phyloP scores from a whole-genome alignment of 768 basidiomycete genomes.

The Termitomyces sp. region DNA sequence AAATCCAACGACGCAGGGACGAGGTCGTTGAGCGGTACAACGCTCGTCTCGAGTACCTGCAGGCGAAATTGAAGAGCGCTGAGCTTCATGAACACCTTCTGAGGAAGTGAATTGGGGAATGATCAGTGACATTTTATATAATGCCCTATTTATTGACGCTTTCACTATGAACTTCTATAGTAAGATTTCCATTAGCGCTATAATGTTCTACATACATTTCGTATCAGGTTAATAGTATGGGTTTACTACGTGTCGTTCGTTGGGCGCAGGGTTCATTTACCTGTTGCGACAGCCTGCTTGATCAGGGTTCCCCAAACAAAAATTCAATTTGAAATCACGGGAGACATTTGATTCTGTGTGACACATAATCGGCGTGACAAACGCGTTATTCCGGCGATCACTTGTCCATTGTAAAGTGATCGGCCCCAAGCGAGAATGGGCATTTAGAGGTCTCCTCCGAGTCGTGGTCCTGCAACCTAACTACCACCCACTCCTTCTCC shows the following conservation, averaged over 20 bases:
- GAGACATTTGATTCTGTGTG: slow-evolving; percentile 11
- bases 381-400: slow-evolving; percentile 1
- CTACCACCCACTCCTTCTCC: neutral
- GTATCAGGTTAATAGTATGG: neutral
- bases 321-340: too few species aligned
- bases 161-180: neutral
- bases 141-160: neutral
- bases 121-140: too few species aligned
- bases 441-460: slow-evolving; percentile 1
- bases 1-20: slow-evolving; percentile 57
- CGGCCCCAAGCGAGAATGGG: slow-evolving; percentile 1
- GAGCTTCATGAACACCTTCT: slow-evolving; percentile 54
- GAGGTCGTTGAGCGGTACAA: slow-evolving; percentile 69
- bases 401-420: slow-evolving; percentile 1
- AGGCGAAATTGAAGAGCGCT: slow-evolving; percentile 70
- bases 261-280: too few species aligned
- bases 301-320: too few species aligned
- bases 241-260: neutral
- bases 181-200: neutral
- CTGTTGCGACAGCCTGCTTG: too few species aligned
- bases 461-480: neutral
- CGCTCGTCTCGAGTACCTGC: slow-evolving; percentile 66
- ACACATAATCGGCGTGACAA: neutral
- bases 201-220: neutral
- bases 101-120: slow-evolving; percentile 18